Evolutionary conservation across 2,329 filamentous ascomycete genomes (phyloP), one percentile per base, ranked within the genome.

Genomic region (Geosmithia morbida): DNA sequence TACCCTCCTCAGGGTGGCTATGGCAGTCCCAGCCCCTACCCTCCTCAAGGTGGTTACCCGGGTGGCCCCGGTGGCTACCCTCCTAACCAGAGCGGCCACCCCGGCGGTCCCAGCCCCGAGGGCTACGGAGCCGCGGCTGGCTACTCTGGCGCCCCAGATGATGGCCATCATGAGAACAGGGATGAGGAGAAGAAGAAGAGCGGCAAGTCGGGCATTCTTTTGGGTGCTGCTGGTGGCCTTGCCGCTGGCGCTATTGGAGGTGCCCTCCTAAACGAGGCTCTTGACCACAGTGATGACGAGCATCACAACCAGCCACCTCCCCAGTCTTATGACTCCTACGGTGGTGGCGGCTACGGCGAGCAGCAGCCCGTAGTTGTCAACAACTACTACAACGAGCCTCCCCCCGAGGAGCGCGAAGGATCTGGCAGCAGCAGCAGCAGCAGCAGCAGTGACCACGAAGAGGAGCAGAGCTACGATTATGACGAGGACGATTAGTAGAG

Each of bases 181-280:
- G 11, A 5, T 22, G 40, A 57, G 52, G 48, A 57, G 51, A 61
- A 68, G 52, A 63, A 66, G 55, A 61, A 62, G 41, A 68, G 69
- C 49, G 66, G 69, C 48, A 72, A 67, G 52, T 74, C 46, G 44
- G 73, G 72, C 55, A 68, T 79, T 58, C 63, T 81, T 43, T 67
- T 77, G 19, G 78, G 70, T 42, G 79, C 74, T 46, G 74, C 72
- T 10, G 79, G 69, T 37, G 80, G 79, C 60, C 57, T 81, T 18
- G 78, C 73, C 1, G 63, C 72, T 13, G 76, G 77, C 53, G 72
- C 69, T 47, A 58, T 77, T 40, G 79, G 73, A 20, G 78, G 77
- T 46, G 79, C 75, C 2, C 55, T 78, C 43, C 65, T 82, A 47
- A 72, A 71, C 42, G 68, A 81, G 55, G 75, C 72, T 47, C 54